phyloP scores from a whole-genome alignment of 495 filamentous ascomycete genomes.

The Talaromyces trachyspermus region DNA sequence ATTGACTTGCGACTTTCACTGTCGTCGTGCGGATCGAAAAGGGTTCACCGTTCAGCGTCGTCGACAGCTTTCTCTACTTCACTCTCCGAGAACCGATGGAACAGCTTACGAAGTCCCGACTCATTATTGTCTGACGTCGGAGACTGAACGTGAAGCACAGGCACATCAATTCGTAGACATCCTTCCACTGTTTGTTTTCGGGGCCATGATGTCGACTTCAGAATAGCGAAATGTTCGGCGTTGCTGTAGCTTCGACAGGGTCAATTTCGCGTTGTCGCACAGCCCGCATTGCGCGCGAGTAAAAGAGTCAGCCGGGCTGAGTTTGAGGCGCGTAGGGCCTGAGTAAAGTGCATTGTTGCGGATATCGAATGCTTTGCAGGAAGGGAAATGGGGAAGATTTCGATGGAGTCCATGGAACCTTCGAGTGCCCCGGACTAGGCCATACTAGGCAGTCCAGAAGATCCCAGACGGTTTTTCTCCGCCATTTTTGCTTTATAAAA shows the following conservation, averaged over 20 bases:
- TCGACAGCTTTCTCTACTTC: conserved; percentile 68
- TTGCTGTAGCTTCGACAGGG: conserved; percentile 63
- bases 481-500: background rate
- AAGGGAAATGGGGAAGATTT: too few relatives aligned
- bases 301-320: conserved; percentile 74
- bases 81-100: conserved; percentile 70
- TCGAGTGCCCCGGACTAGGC: conserved; percentile 41
- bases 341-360: conserved; percentile 28
- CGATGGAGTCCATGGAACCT: conserved; percentile 32
- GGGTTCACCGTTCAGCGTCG: conserved; percentile 36
- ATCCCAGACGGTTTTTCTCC: conserved; percentile 23
- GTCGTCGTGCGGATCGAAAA: too few relatives aligned
- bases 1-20: too few relatives aligned
- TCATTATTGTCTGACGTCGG: conserved; percentile 38
- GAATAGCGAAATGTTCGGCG: conserved; percentile 62
- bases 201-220: conserved; percentile 73
- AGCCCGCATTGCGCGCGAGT: conserved; percentile 72
- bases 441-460: too few relatives aligned
- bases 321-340: conserved; percentile 38
- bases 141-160: conserved; percentile 66
- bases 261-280: conserved; percentile 66
- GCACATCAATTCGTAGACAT: conserved; percentile 82
- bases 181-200: conserved; percentile 62
- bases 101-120: conserved; percentile 64
- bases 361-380: background rate